Base-by-base conservation (phyloP, 257 asterid genomes). In the Haberlea rhodopensis region DNA sequence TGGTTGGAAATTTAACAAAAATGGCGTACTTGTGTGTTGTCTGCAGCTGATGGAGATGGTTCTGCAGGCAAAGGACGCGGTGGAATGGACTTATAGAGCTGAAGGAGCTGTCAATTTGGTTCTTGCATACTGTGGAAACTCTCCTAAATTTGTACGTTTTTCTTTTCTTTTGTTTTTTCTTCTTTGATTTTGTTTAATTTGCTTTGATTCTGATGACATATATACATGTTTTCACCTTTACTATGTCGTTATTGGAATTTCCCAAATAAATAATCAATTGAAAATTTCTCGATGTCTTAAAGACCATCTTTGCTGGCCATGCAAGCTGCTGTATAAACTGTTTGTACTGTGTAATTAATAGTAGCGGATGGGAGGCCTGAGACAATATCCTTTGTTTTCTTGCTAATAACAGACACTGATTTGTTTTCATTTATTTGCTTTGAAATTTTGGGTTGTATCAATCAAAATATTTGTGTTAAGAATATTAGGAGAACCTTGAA, bases 101-200 rank as follows among this genome's bases (percentile, higher is more conserved):
- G 99, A 90, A 80, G 99, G 99, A 62, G 96, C 91, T 46, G 85
- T 80, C 32, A 89, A 92, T 78, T 79, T 92, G 65, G 87, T 92
- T 80, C 94, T 92, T 65, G 81, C 91, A 46, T 89, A 92, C 69
- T 77, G 78, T 62, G 99, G 99, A 63, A 75, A 66, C 66, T 74
- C 88, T 65, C 85, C 97, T 23, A 62, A 66, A 53, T 90, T 89
- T 75, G 97, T 91, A 78, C 20, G 75, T 63, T 64, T 67, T 46
- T 29, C 9, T 18, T 57, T 16, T 18, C 6, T 27, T 53, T 62
- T 10, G 6, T 27, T 28, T 57, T 55, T 37, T 16, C 9, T 3
- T 52, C 13, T 48, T 51, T 45, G 40, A 40, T 31, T 64, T 23
- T 53, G 5, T 54, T 53, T 23, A 10, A 48, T 62, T 62, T 18